Percentiles rank a stretch among this genome's conserved stretches.
phyloP scores from a whole-genome alignment of 75 land plant species.

The Cryptomeria japonica region DNA sequence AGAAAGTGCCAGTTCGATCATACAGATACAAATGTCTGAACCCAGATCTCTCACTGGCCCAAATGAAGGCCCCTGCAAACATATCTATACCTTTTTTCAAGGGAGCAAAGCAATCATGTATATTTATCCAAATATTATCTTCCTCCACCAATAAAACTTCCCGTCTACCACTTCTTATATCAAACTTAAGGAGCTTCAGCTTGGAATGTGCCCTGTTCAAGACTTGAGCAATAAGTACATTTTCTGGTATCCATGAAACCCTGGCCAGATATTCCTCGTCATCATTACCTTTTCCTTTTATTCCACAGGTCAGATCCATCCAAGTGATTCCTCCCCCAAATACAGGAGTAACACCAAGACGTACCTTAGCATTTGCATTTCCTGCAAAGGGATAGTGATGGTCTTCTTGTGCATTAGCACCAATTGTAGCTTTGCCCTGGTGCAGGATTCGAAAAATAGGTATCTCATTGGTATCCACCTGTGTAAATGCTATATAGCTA shows the following conservation, averaged over 20 bases:
- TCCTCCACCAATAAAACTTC: constrained; percentile 67
- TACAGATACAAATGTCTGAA: constrained; percentile 93
- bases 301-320: constrained; percentile 91
- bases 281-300: constrained; percentile 25
- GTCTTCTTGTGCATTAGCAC: constrained; percentile 93
- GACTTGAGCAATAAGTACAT: constrained; percentile 77
- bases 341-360: constrained; percentile 78
- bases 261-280: constrained; percentile 86
- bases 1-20: constrained; percentile 64
- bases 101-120: constrained; percentile 96
- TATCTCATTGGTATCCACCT: constrained; percentile 85
- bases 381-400: constrained; percentile 98
- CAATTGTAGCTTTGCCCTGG: constrained; percentile 85
- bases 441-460: constrained; percentile 95
- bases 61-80: constrained; percentile 72
- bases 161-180: constrained; percentile 67
- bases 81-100: constrained; percentile 49
- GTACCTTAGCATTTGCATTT: constrained; percentile 75
- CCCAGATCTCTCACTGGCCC: constrained; percentile 98
- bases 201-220: constrained; percentile 73
- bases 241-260: constrained; percentile 89
- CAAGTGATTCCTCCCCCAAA: constrained; percentile 69
- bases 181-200: constrained; percentile 79
- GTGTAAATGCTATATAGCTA: constrained; percentile 81
- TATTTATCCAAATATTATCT: constrained; percentile 68